A percentile compares a stretch with the other conserved stretches of the same genome.
Evolutionary conservation across 352 stramenopile species (phyloP).

Genomic region (Globisporangium parvum): DNA sequence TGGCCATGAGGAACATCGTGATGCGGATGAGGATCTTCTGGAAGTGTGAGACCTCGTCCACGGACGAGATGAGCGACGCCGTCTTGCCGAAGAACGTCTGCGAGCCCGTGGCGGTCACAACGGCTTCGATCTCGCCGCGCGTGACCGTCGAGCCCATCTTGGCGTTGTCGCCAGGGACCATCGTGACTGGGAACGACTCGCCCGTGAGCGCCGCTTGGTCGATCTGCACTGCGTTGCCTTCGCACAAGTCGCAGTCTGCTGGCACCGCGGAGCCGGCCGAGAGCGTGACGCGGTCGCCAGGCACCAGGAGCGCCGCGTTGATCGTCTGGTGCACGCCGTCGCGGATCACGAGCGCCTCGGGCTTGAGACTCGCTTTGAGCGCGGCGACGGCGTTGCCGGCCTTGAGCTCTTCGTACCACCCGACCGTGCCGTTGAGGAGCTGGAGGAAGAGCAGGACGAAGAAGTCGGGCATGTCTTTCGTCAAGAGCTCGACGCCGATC

Average conservation of each 20-base stretch:
- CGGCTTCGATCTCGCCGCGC: conserved; percentile 89
- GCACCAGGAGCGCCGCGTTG: conserved; percentile 88
- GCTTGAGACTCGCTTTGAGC: conserved; percentile 84
- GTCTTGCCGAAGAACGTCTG: conserved; percentile 93
- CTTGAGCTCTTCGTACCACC: conserved; percentile 81
- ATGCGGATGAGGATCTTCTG: conserved; percentile 92
- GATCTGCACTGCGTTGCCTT: conserved; percentile 81
- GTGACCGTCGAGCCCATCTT: conserved; percentile 87
- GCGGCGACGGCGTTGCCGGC: conserved; percentile 76
- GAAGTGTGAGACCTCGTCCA: conserved; percentile 81
- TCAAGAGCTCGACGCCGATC: conserved; percentile 75
- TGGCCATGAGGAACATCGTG: conserved; percentile 85
- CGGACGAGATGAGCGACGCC: conserved; percentile 60
- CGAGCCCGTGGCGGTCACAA: conserved; percentile 84
- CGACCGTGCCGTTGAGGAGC: conserved; percentile 57
- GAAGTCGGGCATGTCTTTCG: conserved; percentile 47
- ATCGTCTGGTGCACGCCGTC: conserved; percentile 87
- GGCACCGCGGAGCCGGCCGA: conserved; percentile 87
- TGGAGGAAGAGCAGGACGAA: conserved; percentile 69
- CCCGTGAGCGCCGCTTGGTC: conserved; percentile 92
- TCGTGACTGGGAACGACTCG: conserved; percentile 92
- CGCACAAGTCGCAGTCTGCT: conserved; percentile 86
- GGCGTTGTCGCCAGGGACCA: conserved; percentile 66
- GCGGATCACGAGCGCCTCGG: conserved; percentile 82
- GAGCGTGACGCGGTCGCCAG: conserved; percentile 92